These are phyloP conservation scores for Cercospora nicotianae DNA, from an alignment of 2,329 filamentous ascomycete genomes.

Conservation along the genomic window DNA sequence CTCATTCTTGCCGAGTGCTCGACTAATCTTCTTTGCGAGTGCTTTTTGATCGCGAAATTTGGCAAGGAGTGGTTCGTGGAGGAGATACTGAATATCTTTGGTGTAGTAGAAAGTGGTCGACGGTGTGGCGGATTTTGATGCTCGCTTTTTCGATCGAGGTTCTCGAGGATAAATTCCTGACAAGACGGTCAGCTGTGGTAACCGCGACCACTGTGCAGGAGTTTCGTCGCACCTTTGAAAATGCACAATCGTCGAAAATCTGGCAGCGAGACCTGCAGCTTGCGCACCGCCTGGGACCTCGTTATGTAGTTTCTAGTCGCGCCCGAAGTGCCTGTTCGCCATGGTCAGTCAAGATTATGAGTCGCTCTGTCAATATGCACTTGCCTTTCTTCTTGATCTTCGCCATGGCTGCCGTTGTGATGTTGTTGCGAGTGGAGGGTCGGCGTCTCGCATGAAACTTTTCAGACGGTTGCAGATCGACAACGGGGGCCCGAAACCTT, in stretches of 20 bases:
- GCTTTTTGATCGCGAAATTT: slow-evolving; percentile 98
- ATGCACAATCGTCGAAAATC: slow-evolving; percentile 99
- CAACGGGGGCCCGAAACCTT: too few relatives aligned
- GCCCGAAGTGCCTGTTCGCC: slow-evolving; percentile 69
- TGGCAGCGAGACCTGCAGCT: slow-evolving; percentile 93
- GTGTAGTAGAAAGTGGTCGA: slow-evolving; percentile 90
- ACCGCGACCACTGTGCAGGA: not conserved
- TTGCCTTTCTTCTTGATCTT: slow-evolving; percentile 86
- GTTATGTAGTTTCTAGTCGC: slow-evolving; percentile 98
- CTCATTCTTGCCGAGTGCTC: slow-evolving; percentile 87
- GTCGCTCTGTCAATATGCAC: not conserved
- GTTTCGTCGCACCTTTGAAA: slow-evolving; percentile 71
- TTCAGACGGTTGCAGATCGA: too few relatives aligned
- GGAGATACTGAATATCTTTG: slow-evolving; percentile 97
- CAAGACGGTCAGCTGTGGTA: not conserved
- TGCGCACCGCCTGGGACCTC: slow-evolving; percentile 92
- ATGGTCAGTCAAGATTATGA: not conserved
- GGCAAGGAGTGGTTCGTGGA: slow-evolving; percentile 89
- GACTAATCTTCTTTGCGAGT: slow-evolving; percentile 95
- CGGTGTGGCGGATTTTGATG: slow-evolving; percentile 81
- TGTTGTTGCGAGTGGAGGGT: not conserved
- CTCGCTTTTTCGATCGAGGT: slow-evolving; percentile 96
- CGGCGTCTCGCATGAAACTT: not conserved
- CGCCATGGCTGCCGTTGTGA: slow-evolving; percentile 54
- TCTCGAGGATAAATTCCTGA: slow-evolving; percentile 91